Base-by-base conservation (phyloP, 2,329 filamentous ascomycete genomes). In the Dendryphion nanum region DNA sequence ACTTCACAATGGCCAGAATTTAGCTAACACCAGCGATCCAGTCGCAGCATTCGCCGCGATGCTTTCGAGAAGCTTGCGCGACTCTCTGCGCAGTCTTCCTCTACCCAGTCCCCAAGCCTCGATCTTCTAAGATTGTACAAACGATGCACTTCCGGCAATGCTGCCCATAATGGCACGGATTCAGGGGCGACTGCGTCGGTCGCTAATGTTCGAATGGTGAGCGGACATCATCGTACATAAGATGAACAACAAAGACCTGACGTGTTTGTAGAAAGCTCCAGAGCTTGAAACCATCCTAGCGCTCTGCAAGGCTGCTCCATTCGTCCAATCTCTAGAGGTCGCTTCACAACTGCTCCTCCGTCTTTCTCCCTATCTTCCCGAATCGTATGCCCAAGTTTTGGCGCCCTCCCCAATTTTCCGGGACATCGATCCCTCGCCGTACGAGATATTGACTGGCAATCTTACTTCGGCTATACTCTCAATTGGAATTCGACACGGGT, bases 201-300 rank as follows among this genome's bases (percentile, higher is more conserved):
- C 15, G 51, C 59, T 6, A 50, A 52, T 16, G 53, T 66, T 8
- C 64, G 63, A 2, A 73, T 72, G 63, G 66, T 66, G 37, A 21
- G n/a, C n/a, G 50, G 20, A 17, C 16, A 6, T 20, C 3, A n/a
- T 17, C 4, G 18, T 8, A 26, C n/a, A 8, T 26, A 26, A 26
- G 23, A n/a, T 8, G n/a, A 26, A 26, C n/a, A n/a, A 26, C n/a
- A 8, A 26, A 26, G 23, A n/a, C 10, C 29, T 30, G 12, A 30
- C 29, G 12, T n/a, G 29, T 16, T 10, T 26, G 10, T 44, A 94
- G 89, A 87, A 83, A 37, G 81, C 90, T 37, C 83, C 87, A 56
- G 94, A 98, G 73, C 84, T 95, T 51, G 91, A 98, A 65, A 86
- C 95, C 37, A 77, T 98, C 18, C 71, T 97, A 18, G 89, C 93